A percentile compares a stretch with the other conserved stretches of the same genome.
These are phyloP conservation scores for Isatis lusitanica DNA, from an alignment of 441 rosid genomes.

Conservation along the genomic window DNA sequence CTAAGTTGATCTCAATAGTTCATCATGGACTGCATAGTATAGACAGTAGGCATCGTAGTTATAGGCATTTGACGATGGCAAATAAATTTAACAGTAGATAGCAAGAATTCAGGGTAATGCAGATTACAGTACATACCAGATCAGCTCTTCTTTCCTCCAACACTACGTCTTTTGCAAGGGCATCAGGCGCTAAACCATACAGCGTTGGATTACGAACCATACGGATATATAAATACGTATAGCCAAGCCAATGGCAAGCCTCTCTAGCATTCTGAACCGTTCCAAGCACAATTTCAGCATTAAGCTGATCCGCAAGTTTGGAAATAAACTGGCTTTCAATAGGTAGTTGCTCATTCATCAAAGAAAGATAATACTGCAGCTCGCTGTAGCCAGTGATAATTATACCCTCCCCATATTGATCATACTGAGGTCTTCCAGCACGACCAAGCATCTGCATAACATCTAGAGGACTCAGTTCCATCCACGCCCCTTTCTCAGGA, in stretches of 20 bases:
- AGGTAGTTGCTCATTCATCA: constrained; percentile 95
- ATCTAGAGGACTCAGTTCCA: constrained; percentile 88
- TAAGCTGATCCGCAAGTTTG: constrained; percentile 93
- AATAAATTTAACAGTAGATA: background rate
- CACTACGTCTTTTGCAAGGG: constrained; percentile 64
- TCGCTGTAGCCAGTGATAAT: constrained; percentile 89
- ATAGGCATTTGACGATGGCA: constrained; percentile 1
- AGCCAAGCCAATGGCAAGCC: constrained; percentile 95
- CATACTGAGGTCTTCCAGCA: constrained; percentile 97
- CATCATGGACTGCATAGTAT: constrained; percentile 13
- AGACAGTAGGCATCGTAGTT: constrained; percentile 4
- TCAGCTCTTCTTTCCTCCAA: constrained; percentile 95
- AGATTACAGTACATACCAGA: constrained; percentile 51
- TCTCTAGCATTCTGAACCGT: constrained; percentile 94
- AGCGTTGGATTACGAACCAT: constrained; percentile 86
- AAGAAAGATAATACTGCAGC: constrained; percentile 82
- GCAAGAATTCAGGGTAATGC: constrained; percentile 1
- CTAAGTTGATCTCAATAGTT: background rate
- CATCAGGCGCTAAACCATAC: constrained; percentile 85
- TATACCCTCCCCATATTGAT: constrained; percentile 86
- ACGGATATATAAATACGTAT: constrained; percentile 80
- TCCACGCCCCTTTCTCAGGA: constrained; percentile 99
- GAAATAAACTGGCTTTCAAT: constrained; percentile 95
- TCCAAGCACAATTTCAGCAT: constrained; percentile 97
- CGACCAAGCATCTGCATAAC: constrained; percentile 99